Conservation (phyloP, 305 asterid genomes). For the Fraxinus paxiana region DNA sequence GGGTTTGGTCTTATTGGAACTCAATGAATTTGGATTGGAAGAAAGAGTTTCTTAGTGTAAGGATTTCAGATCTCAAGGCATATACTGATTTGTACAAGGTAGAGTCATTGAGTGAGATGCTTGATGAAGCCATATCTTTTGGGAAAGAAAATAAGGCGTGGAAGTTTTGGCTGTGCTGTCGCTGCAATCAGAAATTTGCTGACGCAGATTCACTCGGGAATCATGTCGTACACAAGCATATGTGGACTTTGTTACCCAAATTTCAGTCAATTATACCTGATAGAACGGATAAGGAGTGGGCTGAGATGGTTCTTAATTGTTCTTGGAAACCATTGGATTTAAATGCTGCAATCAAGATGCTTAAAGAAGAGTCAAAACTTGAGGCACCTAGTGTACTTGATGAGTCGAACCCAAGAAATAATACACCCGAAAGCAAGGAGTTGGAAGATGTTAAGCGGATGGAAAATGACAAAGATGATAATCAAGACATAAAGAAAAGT, state of each 20-base stretch:
- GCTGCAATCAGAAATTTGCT: conserved; percentile 57
- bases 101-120: conserved; percentile 41
- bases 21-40: conserved; percentile 59
- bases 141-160: conserved; percentile 59
- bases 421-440: conserved; percentile 50
- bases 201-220: conserved; percentile 51
- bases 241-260: conserved; percentile 65
- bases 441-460: conserved; percentile 70
- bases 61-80: conserved; percentile 52
- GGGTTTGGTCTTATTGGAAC: conserved; percentile 72
- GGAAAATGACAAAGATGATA: conserved; percentile 59
- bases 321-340: conserved; percentile 81
- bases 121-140: conserved; percentile 62
- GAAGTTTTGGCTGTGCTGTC: conserved; percentile 75
- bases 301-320: conserved; percentile 74
- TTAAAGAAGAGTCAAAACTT: conserved; percentile 42
- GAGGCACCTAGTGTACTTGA: conserved; percentile 41
- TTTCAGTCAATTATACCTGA: conserved; percentile 70
- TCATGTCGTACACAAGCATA: conserved; percentile 65
- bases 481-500: conserved; percentile 43
- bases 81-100: conserved; percentile 64
- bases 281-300: conserved; percentile 72
- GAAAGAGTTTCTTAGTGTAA: conserved; percentile 55
- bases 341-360: conserved; percentile 50
- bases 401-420: conserved; percentile 41